A percentile compares a stretch with the other conserved stretches of the same genome.
Evolutionary conservation across 2,329 filamentous ascomycete species (phyloP).

Genomic region (Hymenoscyphus albidus): DNA sequence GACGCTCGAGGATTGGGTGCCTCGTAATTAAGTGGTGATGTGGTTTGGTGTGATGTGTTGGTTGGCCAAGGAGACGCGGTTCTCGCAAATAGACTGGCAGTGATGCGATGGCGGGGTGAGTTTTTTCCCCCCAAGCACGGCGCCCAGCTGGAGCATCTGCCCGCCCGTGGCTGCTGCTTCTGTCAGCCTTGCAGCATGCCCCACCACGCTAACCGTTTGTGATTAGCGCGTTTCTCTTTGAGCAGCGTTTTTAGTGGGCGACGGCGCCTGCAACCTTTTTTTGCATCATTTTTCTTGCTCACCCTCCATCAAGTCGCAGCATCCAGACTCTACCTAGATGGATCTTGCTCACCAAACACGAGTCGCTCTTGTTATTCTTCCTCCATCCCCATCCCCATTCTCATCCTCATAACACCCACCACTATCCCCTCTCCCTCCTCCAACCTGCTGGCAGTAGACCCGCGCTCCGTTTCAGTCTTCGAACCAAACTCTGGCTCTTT

Average conservation of each 20-base stretch:
- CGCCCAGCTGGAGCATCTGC: no score
- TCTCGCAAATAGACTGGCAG: no score
- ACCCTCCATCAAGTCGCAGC: slow-evolving; percentile 2
- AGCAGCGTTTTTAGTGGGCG: slow-evolving; percentile 1
- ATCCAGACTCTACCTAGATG: slow-evolving; percentile 17
- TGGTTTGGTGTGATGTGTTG: not conserved
- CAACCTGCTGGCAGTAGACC: not conserved
- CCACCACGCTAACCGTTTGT: slow-evolving; percentile 4
- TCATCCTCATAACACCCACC: slow-evolving; percentile 12
- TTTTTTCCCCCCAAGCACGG: slow-evolving; percentile 4
- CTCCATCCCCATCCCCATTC: slow-evolving; percentile 7
- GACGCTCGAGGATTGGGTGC: not conserved
- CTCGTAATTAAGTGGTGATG: slow-evolving; percentile 3
- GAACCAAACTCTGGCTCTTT: not conserved
- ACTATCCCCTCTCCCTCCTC: slow-evolving; percentile 2
- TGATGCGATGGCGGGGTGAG: not conserved
- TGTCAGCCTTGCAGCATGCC: slow-evolving; percentile 5
- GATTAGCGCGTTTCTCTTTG: slow-evolving; percentile 2
- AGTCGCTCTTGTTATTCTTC: slow-evolving; percentile 7
- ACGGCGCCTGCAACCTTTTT: slow-evolving; percentile 3
- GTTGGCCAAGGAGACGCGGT: no score
- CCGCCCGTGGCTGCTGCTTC: no score
- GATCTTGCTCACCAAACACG: slow-evolving; percentile 19
- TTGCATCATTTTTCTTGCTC: slow-evolving; percentile 1
- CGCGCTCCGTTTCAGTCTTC: not conserved